Percentiles rank a stretch among this genome's conserved stretches.
Conservation (phyloP, 176 grass and related monocot genomes). For the Luzula sylvatica region DNA sequence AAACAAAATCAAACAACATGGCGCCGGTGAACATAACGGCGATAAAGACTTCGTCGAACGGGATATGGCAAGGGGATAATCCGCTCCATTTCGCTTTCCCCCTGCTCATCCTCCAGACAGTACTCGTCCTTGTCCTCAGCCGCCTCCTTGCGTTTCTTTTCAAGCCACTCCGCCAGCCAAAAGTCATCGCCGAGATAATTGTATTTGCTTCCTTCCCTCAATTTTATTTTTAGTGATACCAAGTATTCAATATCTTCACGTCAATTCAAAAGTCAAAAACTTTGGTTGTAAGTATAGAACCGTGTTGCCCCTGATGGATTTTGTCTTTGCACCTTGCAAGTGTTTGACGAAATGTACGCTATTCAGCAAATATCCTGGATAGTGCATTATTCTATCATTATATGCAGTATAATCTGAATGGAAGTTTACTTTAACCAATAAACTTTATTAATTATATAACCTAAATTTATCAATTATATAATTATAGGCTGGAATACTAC, state of each 20-base stretch:
- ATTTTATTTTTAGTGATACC: constrained; percentile 1
- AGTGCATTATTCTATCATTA: no score
- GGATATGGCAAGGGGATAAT: constrained; percentile 77
- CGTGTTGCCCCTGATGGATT: no score
- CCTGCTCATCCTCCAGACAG: constrained; percentile 50
- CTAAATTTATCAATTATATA: no score
- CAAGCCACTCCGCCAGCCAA: constrained; percentile 72
- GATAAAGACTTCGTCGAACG: constrained; percentile 72
- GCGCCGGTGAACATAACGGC: constrained; percentile 34
- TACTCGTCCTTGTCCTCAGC: constrained; percentile 51
- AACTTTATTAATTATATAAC: background rate
- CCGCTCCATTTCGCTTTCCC: constrained; percentile 89
- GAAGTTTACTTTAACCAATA: no score
- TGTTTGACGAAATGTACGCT: no score
- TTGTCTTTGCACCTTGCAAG: no score
- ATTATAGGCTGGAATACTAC: constrained; percentile 46
- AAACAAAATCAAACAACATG: background rate
- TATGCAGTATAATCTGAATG: no score
- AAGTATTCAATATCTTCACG: no score
- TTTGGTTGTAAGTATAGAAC: no score
- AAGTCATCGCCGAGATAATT: constrained; percentile 86
- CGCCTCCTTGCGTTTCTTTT: constrained; percentile 59
- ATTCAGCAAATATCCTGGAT: no score
- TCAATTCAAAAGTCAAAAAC: no score
- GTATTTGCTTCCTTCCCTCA: constrained; percentile 2